Evolutionary conservation across 2,329 filamentous ascomycete species (phyloP), one percentile per base, ranked within the genome.

Genomic region (Pseudogymnoascus destructans): DNA sequence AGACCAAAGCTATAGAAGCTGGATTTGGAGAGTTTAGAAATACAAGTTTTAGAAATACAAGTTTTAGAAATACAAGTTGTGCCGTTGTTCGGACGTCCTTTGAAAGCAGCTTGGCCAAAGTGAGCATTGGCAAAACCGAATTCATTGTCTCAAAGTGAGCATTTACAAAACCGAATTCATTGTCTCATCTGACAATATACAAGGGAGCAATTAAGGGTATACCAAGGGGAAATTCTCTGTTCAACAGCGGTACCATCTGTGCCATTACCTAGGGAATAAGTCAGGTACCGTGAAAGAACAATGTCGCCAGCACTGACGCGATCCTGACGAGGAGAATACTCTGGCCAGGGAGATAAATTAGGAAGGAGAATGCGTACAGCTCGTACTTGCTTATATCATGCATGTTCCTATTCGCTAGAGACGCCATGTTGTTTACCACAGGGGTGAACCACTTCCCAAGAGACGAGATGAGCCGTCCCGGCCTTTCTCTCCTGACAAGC

Each of bases 301-400:
- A 49, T 17, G n/a, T 27, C 42, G 30, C 42, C 13, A 5, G 23
- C 11, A 49, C n/a, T 27, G 23, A 27, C 23, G 21, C 21, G 42
- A 49, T 27, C 7, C 36, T n/a, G 11, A 10, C n/a, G 11, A 27
- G 23, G 42, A 11, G 42, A 49, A 49, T 49, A 25, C 42, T 27
- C 42, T 49, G 42, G n/a, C 13, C n/a, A 17, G 23, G 23, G 30
- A 27, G 2, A 49, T 30, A 9, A 17, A 11, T 30, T 27, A 46
- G 42, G 42, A n/a, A 49, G 11, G 23, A 49, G 8, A 23, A 49
- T 7, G 7, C 17, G 42, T n/a, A 23, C 23, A 30, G n/a, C 42
- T 49, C 23, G 42, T 49, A 49, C 42, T 49, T 49, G 42, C 42
- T 49, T 49, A 49, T 49, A 49, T 49, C 42, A 49, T 49, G 42